Conservation (phyloP, 768 basidiomycete species). For the Rhodotorula sphaerocarpa region DNA sequence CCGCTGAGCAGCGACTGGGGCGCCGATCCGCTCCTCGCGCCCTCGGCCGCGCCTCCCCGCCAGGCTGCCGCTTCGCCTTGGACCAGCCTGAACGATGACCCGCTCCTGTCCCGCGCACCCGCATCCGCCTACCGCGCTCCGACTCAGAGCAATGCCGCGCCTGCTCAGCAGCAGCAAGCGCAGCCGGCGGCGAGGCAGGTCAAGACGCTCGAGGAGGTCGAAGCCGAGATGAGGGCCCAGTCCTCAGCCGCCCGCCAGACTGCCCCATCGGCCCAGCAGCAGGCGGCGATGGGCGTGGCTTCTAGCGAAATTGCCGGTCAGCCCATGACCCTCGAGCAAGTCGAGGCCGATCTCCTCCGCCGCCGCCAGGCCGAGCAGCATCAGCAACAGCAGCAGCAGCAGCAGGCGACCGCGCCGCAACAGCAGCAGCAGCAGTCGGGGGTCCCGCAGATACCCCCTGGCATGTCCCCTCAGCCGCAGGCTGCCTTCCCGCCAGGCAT, state of each 20-base stretch:
- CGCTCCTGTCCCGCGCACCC: slow-evolving; percentile 16
- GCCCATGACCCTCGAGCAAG: slow-evolving; percentile 39
- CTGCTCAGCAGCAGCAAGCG: slow-evolving; percentile 10
- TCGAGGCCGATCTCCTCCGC: slow-evolving; percentile 40
- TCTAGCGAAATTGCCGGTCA: no score
- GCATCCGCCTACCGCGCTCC: neutral
- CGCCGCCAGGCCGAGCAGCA: slow-evolving; percentile 41
- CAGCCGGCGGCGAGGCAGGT: slow-evolving; percentile 1
- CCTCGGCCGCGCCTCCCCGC: neutral
- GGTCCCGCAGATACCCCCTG: slow-evolving; percentile 55
- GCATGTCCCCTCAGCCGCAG: slow-evolving; percentile 57
- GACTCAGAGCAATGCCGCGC: neutral
- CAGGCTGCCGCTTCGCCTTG: slow-evolving; percentile 14
- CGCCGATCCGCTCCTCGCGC: neutral
- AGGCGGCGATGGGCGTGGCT: no score
- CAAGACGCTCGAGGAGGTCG: slow-evolving; percentile 42
- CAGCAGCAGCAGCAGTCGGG: slow-evolving; percentile 53
- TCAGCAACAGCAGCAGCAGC: slow-evolving; percentile 50
- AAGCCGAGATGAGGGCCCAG: slow-evolving; percentile 39
- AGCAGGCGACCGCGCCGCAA: slow-evolving; percentile 54
- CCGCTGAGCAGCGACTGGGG: neutral
- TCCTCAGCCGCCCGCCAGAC: neutral
- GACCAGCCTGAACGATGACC: slow-evolving; percentile 32
- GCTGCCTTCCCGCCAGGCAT: slow-evolving; percentile 60
- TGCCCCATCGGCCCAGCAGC: neutral